Evolutionary conservation across 805 yeast species (phyloP).

Genomic region (Candida odintsovae): DNA sequence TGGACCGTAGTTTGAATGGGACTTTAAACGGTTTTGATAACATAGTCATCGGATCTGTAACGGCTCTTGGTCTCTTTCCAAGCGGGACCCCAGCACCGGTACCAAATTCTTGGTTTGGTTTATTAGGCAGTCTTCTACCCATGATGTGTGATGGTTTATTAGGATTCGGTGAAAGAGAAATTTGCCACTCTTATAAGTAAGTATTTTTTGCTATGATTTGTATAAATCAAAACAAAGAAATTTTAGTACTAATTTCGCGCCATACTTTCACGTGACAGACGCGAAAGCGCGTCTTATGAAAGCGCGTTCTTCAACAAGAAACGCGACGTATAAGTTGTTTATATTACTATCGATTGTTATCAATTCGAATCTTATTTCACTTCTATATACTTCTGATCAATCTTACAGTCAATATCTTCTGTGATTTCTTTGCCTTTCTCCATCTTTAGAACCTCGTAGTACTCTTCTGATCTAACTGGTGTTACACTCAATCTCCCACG

Average conservation of each 20-base stretch:
- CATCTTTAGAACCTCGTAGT: conserved; percentile 32
- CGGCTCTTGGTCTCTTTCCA: conserved; percentile 46
- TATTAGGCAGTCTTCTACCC: conserved; percentile 36
- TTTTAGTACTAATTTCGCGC: too few species aligned
- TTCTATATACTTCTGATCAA: conserved; percentile 17
- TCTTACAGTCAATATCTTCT: conserved; percentile 30
- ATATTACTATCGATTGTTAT: too few species aligned
- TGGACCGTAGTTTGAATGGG: conserved; percentile 40
- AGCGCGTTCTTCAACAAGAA: too few species aligned
- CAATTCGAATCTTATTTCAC: not conserved
- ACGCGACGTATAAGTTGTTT: too few species aligned
- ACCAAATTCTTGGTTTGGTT: conserved; percentile 47
- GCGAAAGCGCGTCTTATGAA: not conserved
- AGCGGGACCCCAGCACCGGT: conserved; percentile 66
- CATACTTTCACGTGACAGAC: conserved; percentile 4
- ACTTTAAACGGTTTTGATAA: conserved; percentile 65
- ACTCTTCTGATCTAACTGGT: conserved; percentile 41
- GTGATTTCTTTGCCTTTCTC: conserved; percentile 23
- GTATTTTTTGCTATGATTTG: conserved; percentile 6
- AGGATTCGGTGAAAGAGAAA: not conserved
- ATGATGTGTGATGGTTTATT: conserved; percentile 19
- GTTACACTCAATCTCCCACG: conserved; percentile 47
- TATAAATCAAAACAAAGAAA: not conserved
- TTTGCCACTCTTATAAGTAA: not conserved
- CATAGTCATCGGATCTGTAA: conserved; percentile 44